Conservation (phyloP, 257 asterid genomes). For the Scutellaria galericulata region DNA sequence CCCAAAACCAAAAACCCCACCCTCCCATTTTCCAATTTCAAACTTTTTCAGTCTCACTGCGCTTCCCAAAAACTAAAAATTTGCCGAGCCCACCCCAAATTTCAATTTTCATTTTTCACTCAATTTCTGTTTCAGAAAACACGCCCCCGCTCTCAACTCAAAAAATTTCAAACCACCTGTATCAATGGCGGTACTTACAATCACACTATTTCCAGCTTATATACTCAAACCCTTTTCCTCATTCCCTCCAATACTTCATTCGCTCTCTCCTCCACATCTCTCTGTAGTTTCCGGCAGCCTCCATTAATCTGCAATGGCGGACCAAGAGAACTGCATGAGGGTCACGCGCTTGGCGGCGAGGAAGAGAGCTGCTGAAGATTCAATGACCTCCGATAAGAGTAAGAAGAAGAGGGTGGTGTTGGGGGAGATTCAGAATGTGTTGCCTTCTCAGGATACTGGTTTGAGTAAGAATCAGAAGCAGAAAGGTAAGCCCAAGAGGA, state of each 20-base stretch:
- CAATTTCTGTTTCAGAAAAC: conserved; percentile 8
- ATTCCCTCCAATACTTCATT: conserved; percentile 15
- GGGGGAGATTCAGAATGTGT: conserved; percentile 75
- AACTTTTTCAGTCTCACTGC: background rate
- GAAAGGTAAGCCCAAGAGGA: conserved; percentile 40
- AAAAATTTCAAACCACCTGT: conserved; percentile 38
- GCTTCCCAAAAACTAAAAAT: background rate
- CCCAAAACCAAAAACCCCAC: background rate
- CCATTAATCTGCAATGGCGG: conserved; percentile 55
- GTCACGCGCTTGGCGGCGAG: conserved; percentile 81
- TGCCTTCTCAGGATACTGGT: conserved; percentile 29
- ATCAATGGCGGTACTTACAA: conserved; percentile 41
- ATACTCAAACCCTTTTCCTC: conserved; percentile 32
- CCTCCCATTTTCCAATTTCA: conserved; percentile 26
- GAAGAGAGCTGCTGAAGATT: conserved; percentile 71
- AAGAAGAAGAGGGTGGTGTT: conserved; percentile 76
- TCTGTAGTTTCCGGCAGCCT: conserved; percentile 30
- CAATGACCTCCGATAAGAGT: conserved; percentile 37
- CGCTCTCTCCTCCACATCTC: conserved; percentile 4
- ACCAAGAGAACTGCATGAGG: conserved; percentile 62
- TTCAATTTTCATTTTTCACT: conserved; percentile 28
- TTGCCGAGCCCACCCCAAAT: background rate
- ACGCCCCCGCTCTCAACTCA: conserved; percentile 40
- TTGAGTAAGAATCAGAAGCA: conserved; percentile 27
- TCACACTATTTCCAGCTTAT: conserved; percentile 31